Percentiles rank a stretch among this genome's conserved stretches.
Conservation (phyloP, 306 rosid species). For the Gillenia trifoliata region DNA sequence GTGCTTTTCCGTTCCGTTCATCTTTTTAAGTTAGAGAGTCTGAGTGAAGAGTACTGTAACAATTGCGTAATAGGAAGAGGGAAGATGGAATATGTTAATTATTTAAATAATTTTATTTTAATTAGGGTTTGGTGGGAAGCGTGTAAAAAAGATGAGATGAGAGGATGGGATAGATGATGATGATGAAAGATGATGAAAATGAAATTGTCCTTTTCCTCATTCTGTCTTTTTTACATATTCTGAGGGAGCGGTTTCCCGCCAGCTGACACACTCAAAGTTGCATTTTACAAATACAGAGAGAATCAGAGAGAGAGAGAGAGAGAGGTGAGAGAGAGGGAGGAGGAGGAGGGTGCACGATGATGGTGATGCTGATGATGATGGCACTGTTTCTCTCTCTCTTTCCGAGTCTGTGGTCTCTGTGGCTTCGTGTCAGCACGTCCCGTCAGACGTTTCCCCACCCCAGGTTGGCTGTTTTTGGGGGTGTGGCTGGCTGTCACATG, state of each 20-base stretch:
- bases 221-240: not conserved
- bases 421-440: conserved; percentile 50
- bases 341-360: not conserved
- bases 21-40: not conserved
- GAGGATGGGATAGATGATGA: too few relatives aligned
- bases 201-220: not conserved
- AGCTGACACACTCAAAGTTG: conserved; percentile 39
- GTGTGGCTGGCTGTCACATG: conserved; percentile 24
- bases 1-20: not conserved
- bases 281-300: not conserved
- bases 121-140: not conserved
- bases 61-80: not conserved
- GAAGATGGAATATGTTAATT: not conserved
- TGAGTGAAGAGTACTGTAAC: not conserved
- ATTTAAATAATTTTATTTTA: too few relatives aligned
- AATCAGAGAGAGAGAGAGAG: not conserved
- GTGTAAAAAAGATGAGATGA: not conserved
- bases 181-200: too few relatives aligned
- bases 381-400: not conserved
- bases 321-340: not conserved
- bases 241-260: conserved; percentile 49
- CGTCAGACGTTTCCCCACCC: conserved; percentile 59
- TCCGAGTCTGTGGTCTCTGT: not conserved
- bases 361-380: not conserved
- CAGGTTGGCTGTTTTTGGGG: conserved; percentile 46